Evolutionary conservation across 176 grass and related monocot genomes (phyloP).

Genomic region (Eremochloa ophiuroides): DNA sequence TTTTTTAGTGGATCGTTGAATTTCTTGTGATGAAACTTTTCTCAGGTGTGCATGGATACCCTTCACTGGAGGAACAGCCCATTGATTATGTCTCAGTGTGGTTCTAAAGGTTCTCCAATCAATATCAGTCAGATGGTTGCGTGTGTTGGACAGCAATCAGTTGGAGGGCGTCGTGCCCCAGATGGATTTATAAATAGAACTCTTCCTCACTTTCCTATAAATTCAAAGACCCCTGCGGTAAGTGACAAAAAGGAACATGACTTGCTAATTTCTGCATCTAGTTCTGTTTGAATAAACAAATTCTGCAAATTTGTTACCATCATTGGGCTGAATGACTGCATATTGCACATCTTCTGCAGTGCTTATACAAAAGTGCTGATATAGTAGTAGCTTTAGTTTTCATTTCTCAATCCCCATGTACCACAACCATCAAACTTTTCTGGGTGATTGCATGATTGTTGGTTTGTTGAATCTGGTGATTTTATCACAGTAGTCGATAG

Average conservation of each 20-base stretch:
- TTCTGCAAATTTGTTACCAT: neutral
- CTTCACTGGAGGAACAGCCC: slow-evolving; percentile 97
- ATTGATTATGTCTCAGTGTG: slow-evolving; percentile 97
- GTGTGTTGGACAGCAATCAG: slow-evolving; percentile 97
- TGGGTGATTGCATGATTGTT: slow-evolving; percentile 13
- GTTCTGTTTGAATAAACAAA: slow-evolving; percentile 3
- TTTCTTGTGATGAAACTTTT: slow-evolving; percentile 16
- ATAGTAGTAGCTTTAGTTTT: neutral
- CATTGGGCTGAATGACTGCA: neutral
- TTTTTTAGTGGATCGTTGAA: slow-evolving; percentile 2
- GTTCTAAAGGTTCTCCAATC: slow-evolving; percentile 96
- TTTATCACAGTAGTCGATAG: slow-evolving; percentile 4
- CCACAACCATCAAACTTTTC: neutral
- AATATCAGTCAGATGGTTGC: slow-evolving; percentile 99
- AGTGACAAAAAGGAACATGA: slow-evolving; percentile 32
- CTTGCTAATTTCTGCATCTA: slow-evolving; percentile 31
- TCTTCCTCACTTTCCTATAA: slow-evolving; percentile 96
- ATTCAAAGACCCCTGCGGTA: slow-evolving; percentile 90
- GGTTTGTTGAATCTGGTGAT: slow-evolving; percentile 8
- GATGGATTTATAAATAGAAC: slow-evolving; percentile 92
- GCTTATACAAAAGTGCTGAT: neutral
- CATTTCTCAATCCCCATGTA: neutral
- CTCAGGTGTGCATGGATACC: slow-evolving; percentile 74
- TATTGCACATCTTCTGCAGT: neutral
- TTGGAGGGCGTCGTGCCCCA: slow-evolving; percentile 87